Evolutionary conservation across 169 alveolate species (phyloP), one percentile per base, ranked within the genome.

Genomic region (Neospora caninum): DNA sequence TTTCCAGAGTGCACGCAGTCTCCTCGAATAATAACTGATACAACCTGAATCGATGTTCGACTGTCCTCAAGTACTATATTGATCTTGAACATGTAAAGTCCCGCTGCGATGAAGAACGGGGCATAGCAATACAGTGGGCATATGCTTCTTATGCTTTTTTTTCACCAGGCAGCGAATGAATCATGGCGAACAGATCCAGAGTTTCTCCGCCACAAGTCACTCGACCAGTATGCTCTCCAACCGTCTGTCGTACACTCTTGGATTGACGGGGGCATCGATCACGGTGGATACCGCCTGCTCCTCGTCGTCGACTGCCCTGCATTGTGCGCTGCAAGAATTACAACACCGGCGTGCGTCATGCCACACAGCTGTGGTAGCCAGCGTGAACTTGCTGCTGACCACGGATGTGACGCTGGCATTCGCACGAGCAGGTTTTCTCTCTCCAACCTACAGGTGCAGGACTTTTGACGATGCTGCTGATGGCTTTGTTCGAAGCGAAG

Each of bases 221-320:
- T 91, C 97, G 27, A 88, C 95, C 41, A 96, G 96, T 64, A 94
- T 96, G 69, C 42, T 96, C 67, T 95, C 97, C 78, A 97, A 97
- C 73, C 95, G 98, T 27, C 49, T 96, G 18, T 95, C 97, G 70
- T 97, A 95, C 88, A 86, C 88, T 70, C 95, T 94, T 70, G 96
- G 96, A 0, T 92, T 96, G 41, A 88, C 92, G 92, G 98, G 98
- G 16, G 97, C 98, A 4, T 96, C 97, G 43, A 38, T 97, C 54
- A 92, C 97, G 31, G 73, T 94, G 67, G 98, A 97, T 94, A 97
- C 97, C 64, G 98, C 98, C 38, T 97, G 98, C 87, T 97, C 98
- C n/a, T 96, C 97, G 36, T 95, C 97, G 31, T 89, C 96, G 87
- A 97, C 96, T 31, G 98, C 98, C 6, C 78, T 96, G 41, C 97